A percentile compares a stretch with the other conserved stretches of the same genome.
Evolutionary conservation across 257 asterid species (phyloP).

Genomic region (Nicotiana sylvestris): DNA sequence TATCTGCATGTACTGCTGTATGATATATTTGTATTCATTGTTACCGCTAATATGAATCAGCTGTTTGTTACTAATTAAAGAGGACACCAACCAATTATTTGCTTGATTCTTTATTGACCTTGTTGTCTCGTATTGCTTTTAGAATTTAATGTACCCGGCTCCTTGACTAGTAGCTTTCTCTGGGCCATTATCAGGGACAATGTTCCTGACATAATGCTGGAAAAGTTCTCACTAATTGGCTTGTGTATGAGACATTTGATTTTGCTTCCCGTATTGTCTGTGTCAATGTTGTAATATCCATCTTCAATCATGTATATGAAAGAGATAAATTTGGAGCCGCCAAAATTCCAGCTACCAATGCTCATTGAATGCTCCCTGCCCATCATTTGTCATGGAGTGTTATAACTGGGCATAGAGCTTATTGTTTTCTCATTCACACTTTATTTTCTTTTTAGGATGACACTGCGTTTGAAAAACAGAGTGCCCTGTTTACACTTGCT

Average conservation of each 20-base stretch:
- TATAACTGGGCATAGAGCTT: background rate
- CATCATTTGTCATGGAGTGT: background rate
- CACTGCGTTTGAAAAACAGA: constrained; percentile 91
- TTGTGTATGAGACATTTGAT: background rate
- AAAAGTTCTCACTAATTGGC: background rate
- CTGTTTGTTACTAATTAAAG: background rate
- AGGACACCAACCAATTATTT: background rate
- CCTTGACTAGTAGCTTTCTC: background rate
- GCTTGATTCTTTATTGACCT: background rate
- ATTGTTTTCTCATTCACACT: background rate
- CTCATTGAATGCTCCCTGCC: background rate
- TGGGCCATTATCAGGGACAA: background rate
- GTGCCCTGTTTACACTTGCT: constrained; percentile 93
- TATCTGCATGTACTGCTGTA: background rate
- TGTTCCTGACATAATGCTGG: background rate
- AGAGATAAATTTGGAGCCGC: background rate
- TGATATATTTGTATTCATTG: background rate
- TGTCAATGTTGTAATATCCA: background rate
- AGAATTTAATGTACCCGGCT: background rate
- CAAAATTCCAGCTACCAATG: background rate
- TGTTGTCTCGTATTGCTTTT: background rate
- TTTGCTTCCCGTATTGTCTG: background rate
- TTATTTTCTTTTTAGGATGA: constrained; percentile 53
- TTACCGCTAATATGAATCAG: background rate
- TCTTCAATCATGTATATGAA: background rate